A percentile compares a stretch with the other conserved stretches of the same genome.
Conservation (phyloP, 2,329 filamentous ascomycete species). For the Penicillium griseofulvum region DNA sequence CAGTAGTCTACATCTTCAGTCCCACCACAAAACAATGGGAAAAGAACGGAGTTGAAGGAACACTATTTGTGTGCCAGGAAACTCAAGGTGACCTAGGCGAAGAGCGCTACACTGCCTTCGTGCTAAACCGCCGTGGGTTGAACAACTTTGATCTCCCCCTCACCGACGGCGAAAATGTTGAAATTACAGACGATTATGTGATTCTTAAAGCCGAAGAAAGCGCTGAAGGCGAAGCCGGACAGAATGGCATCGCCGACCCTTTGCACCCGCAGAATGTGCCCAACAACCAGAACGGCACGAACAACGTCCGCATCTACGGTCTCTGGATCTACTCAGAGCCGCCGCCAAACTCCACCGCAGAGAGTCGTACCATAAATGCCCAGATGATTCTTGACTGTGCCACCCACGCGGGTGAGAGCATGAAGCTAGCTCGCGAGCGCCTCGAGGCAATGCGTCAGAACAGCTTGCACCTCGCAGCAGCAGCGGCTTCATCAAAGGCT, state of each 20-base stretch:
- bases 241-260: conserved; percentile 20
- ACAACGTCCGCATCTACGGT: conserved; percentile 51
- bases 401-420: conserved; percentile 50
- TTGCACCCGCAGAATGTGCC: conserved; percentile 8
- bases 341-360: conserved; percentile 53
- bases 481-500: conserved; percentile 27
- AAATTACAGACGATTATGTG: conserved; percentile 62
- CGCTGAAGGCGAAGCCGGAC: conserved; percentile 22
- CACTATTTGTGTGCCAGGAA: conserved; percentile 79
- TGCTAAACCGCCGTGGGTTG: conserved; percentile 69
- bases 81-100: conserved; percentile 44
- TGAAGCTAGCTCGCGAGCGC: conserved; percentile 44
- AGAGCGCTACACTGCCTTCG: conserved; percentile 58
- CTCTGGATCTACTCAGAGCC: conserved; percentile 65
- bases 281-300: conserved; percentile 7
- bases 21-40: conserved; percentile 69
- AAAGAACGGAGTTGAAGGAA: conserved; percentile 80
- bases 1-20: conserved; percentile 79
- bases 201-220: conserved; percentile 53
- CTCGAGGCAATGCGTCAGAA: conserved; percentile 36
- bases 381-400: conserved; percentile 57
- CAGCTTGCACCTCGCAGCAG: conserved; percentile 33
- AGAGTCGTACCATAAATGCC: conserved; percentile 52
- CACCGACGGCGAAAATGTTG: conserved; percentile 57
- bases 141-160: conserved; percentile 69